Conservation (phyloP, 2,329 filamentous ascomycete genomes). For the Arachnomyces sp. region DNA sequence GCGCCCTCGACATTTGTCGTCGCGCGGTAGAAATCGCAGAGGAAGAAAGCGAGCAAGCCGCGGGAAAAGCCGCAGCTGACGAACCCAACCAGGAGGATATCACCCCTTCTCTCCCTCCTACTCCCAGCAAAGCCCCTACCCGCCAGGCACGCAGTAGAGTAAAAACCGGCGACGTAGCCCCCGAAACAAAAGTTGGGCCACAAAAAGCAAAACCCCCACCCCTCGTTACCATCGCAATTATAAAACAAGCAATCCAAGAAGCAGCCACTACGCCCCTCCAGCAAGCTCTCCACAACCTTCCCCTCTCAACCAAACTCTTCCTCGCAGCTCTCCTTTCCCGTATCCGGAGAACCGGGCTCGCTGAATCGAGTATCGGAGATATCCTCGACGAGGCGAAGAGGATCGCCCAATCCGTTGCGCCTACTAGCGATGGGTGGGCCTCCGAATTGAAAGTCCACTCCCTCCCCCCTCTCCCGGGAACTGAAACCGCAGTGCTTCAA, state of each 20-base stretch:
- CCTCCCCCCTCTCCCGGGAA: slow-evolving; percentile 29
- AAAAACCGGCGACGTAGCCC: slow-evolving; percentile 9
- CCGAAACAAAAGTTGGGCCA: slow-evolving; percentile 14
- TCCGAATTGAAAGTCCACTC: slow-evolving; percentile 55
- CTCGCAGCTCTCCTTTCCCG: slow-evolving; percentile 73
- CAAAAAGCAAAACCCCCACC: slow-evolving; percentile 31
- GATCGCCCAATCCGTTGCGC: slow-evolving; percentile 43
- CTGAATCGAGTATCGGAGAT: slow-evolving; percentile 81
- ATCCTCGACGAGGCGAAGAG: slow-evolving; percentile 77
- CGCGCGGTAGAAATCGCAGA: slow-evolving; percentile 93
- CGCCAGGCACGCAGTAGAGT: slow-evolving; percentile 18
- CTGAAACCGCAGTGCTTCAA: slow-evolving; percentile 15
- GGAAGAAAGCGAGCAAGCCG: slow-evolving; percentile 48
- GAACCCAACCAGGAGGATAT: slow-evolving; percentile 17
- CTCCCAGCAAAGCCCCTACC: slow-evolving; percentile 36
- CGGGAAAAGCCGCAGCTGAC: slow-evolving; percentile 9
- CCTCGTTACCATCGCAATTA: slow-evolving; percentile 81
- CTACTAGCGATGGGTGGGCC: slow-evolving; percentile 44
- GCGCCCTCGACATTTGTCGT: slow-evolving; percentile 89
- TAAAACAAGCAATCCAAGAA: slow-evolving; percentile 91
- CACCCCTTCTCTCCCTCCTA: slow-evolving; percentile 31
- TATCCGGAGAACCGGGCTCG: slow-evolving; percentile 71
- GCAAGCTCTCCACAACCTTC: slow-evolving; percentile 74
- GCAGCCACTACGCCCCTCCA: slow-evolving; percentile 88
- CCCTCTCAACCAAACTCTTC: slow-evolving; percentile 74